These are phyloP conservation scores for Malus hybrid DNA, from an alignment of 331 rosid genomes.

Conservation along the genomic window DNA sequence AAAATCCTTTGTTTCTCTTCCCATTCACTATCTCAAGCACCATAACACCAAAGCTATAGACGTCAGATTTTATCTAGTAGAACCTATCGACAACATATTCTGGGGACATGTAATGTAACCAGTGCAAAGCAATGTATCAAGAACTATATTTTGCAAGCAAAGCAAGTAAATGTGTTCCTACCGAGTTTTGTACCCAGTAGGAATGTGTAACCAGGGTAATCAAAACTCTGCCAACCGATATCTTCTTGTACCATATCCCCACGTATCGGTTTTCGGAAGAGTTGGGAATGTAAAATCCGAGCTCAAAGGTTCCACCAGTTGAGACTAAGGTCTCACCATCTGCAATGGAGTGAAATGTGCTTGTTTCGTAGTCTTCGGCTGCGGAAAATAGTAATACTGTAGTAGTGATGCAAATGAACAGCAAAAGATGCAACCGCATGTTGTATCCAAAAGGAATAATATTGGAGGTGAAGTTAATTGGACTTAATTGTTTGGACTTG, in stretches of 20 bases:
- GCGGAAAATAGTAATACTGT: neutral
- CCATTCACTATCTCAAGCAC: too few relatives aligned
- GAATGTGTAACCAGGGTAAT: neutral
- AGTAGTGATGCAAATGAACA: neutral
- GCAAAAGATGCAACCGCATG: neutral
- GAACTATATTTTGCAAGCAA: too few relatives aligned
- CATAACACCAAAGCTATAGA: too few relatives aligned
- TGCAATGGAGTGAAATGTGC: neutral
- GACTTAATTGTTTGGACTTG: too few relatives aligned
- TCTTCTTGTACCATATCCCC: conserved; percentile 2
- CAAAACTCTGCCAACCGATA: neutral
- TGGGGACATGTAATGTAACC: too few relatives aligned
- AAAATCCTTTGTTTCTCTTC: too few relatives aligned
- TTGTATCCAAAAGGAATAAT: neutral
- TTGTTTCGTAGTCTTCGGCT: neutral
- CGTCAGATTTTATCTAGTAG: too few relatives aligned
- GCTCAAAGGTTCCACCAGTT: neutral
- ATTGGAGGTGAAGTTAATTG: too few relatives aligned
- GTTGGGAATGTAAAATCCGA: neutral
- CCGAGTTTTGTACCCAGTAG: neutral
- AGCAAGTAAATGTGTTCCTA: neutral
- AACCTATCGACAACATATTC: too few relatives aligned
- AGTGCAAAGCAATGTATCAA: too few relatives aligned
- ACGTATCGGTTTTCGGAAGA: neutral
- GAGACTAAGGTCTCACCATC: conserved; percentile 1